Percentiles rank a stretch among this genome's conserved stretches.
These are phyloP conservation scores for Allium cepa DNA, from an alignment of 106 monocot species.

Conservation along the genomic window DNA sequence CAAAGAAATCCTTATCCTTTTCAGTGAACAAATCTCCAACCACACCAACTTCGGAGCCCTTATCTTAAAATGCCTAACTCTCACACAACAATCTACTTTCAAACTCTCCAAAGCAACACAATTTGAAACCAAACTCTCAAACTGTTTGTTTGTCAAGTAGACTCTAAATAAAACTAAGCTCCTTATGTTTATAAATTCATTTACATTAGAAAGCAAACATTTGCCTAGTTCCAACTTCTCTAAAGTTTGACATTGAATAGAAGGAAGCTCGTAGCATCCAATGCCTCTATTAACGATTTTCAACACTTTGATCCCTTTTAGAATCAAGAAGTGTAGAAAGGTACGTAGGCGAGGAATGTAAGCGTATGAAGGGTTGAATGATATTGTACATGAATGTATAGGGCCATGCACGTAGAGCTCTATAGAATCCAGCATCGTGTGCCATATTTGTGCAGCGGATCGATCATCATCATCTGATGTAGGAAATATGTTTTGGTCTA, in stretches of 20 bases:
- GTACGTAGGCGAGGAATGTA: slow-evolving; percentile 3
- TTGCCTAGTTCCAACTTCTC: slow-evolving; percentile 9
- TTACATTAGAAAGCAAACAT: not conserved
- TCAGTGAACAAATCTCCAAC: slow-evolving; percentile 3
- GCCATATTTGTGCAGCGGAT: not conserved
- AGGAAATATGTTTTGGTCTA: not conserved
- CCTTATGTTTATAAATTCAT: slow-evolving; percentile 3
- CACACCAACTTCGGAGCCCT: not conserved
- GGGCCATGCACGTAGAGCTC: not conserved
- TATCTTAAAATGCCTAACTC: slow-evolving; percentile 1
- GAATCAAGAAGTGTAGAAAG: not conserved
- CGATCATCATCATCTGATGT: slow-evolving; percentile 6
- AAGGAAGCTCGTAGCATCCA: slow-evolving; percentile 9
- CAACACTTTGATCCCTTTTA: slow-evolving; percentile 9
- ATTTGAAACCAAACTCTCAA: not conserved
- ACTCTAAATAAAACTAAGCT: not conserved
- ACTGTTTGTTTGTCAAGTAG: slow-evolving; percentile 8
- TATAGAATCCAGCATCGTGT: slow-evolving; percentile 1
- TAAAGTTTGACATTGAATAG: not conserved
- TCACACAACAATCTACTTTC: slow-evolving; percentile 7
- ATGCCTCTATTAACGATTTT: slow-evolving; percentile 2
- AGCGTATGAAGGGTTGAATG: not conserved
- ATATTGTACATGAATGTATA: slow-evolving; percentile 2
- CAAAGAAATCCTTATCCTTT: slow-evolving; percentile 1
- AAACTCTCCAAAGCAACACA: slow-evolving; percentile 9